Percentiles rank a stretch among this genome's conserved stretches.
These are phyloP conservation scores for Phaeotremella fagi DNA, from an alignment of 768 basidiomycete genomes.

Conservation along the genomic window DNA sequence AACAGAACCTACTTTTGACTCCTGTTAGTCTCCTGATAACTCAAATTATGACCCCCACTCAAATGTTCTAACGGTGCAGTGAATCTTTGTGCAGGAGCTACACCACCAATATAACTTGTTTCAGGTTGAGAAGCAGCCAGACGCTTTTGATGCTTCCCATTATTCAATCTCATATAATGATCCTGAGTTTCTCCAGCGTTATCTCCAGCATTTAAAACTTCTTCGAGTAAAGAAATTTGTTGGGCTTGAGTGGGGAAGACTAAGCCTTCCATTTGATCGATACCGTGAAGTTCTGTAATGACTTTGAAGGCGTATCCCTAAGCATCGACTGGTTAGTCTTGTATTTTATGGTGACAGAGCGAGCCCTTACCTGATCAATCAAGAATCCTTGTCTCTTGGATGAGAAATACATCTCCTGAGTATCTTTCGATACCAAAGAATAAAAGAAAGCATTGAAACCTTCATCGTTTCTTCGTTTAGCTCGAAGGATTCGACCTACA, in stretches of 20 bases:
- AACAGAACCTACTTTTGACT: slow-evolving; percentile 45
- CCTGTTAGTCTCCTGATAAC: slow-evolving; percentile 48
- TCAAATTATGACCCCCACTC: slow-evolving; percentile 48
- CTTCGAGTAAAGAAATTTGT: slow-evolving; percentile 93
- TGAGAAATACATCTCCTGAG: slow-evolving; percentile 99
- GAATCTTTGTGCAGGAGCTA: slow-evolving; percentile 40
- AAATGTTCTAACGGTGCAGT: slow-evolving; percentile 45
- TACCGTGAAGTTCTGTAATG: slow-evolving; percentile 92
- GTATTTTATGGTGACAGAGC: neutral
- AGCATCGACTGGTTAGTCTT: neutral
- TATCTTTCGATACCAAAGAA: slow-evolving; percentile 96
- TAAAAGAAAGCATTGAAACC: slow-evolving; percentile 99
- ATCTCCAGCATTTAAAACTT: slow-evolving; percentile 85
- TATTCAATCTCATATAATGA: slow-evolving; percentile 38
- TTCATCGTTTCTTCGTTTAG: slow-evolving; percentile 96
- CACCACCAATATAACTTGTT: slow-evolving; percentile 7
- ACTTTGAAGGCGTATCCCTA: slow-evolving; percentile 97
- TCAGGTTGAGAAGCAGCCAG: slow-evolving; percentile 14
- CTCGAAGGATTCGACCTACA: slow-evolving; percentile 86
- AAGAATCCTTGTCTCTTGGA: slow-evolving; percentile 98
- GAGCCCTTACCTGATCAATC: slow-evolving; percentile 67
- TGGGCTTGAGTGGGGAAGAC: slow-evolving; percentile 88
- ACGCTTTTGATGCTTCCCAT: slow-evolving; percentile 32
- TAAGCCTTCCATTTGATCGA: slow-evolving; percentile 76
- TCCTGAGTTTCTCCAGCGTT: slow-evolving; percentile 53